Conservation (phyloP, 768 basidiomycete species). For the Podaxis sp. region DNA sequence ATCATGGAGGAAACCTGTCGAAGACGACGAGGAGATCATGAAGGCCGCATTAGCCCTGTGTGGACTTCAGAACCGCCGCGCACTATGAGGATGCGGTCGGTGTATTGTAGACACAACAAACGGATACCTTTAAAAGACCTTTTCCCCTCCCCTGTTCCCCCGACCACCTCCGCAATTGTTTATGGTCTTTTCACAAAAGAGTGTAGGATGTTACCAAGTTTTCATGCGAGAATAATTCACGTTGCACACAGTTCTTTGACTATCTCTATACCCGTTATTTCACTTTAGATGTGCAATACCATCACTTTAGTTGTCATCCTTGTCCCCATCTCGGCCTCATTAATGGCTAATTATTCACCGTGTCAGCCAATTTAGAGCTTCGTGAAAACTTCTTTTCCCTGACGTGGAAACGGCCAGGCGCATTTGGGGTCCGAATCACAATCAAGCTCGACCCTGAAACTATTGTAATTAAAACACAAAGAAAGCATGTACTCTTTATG, state of each 20-base stretch:
- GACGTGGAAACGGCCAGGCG: neutral
- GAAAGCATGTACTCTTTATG: constrained; percentile 1
- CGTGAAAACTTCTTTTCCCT: constrained; percentile 9
- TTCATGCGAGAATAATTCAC: neutral
- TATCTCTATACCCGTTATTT: neutral
- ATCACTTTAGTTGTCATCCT: neutral
- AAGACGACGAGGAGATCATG: constrained; percentile 64
- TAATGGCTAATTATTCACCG: neutral
- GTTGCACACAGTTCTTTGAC: neutral
- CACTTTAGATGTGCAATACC: constrained; percentile 5
- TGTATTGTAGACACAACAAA: constrained; percentile 1
- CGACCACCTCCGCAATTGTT: neutral
- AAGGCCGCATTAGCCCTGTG: constrained; percentile 65
- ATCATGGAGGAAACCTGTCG: constrained; percentile 12
- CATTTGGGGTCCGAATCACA: neutral
- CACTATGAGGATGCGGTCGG: neutral
- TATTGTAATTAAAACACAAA: constrained; percentile 9
- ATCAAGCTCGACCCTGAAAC: constrained; percentile 2
- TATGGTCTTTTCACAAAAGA: neutral
- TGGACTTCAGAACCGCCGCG: constrained; percentile 38
- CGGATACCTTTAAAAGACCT: constrained; percentile 9
- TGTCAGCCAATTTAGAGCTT: constrained; percentile 7
- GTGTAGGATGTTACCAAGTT: neutral
- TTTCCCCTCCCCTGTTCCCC: neutral
- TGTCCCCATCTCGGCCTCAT: neutral